These are phyloP conservation scores for Apium graveolens DNA, from an alignment of 129 eudicot genomes.

Conservation along the genomic window DNA sequence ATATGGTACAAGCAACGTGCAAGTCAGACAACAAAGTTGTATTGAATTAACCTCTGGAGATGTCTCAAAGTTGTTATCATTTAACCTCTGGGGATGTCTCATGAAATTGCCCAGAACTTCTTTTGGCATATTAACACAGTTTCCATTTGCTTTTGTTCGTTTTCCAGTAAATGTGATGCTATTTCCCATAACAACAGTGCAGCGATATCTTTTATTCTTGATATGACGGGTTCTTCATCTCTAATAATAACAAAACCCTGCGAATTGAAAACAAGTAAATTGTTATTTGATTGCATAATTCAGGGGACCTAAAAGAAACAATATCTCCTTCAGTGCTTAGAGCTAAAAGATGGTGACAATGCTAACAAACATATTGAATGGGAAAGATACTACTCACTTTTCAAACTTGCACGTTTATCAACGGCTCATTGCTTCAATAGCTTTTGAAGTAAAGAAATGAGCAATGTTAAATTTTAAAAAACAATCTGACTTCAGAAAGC, in stretches of 20 bases:
- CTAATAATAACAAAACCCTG: constrained; percentile 70
- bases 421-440: neutral
- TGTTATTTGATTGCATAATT: neutral
- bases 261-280: constrained; percentile 8
- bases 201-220: constrained; percentile 57
- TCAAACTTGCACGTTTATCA: neutral
- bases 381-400: neutral
- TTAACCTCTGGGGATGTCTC: constrained; percentile 6
- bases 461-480: neutral
- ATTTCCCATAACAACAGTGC: constrained; percentile 78
- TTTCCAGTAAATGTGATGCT: constrained; percentile 44
- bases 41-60: neutral
- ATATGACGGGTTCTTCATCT: constrained; percentile 51
- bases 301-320: neutral
- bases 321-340: neutral
- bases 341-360: neutral
- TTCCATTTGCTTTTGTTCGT: constrained; percentile 50
- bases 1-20: neutral
- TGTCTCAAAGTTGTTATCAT: constrained; percentile 7
- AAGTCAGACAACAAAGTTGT: neutral
- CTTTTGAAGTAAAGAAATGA: neutral
- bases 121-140: constrained; percentile 63
- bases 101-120: constrained; percentile 70
- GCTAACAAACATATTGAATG: neutral
- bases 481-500: neutral